Base-by-base conservation (phyloP, 1,284 basidiomycete genomes). In the Naganishia sp. region DNA sequence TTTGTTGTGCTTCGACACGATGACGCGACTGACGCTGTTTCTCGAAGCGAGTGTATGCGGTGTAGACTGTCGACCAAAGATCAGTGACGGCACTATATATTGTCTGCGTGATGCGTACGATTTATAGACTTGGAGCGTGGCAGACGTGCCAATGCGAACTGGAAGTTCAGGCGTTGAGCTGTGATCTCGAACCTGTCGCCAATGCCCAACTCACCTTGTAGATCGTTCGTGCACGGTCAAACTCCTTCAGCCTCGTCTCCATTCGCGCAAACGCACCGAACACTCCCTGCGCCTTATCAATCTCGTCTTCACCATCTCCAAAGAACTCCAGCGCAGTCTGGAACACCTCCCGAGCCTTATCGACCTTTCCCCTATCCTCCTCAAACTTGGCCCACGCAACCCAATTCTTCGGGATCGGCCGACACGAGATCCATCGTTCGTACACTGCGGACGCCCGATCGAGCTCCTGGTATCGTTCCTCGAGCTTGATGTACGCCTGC, bases 401-500 rank as follows among this genome's bases (percentile, higher is more conserved):
- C 92, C 94, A 99, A 68, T 94, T 91, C 68, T 93, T 86, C 1
- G 95, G 94, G 71, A 95, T 94, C 0, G 96, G 94, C 67, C 95
- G 84, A 62, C 94, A 88, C 4, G 88, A 92, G 69, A 99, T 88
- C 88, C 94, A 94, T 17, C 96, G 85, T 78, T 98, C 95, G 80
- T 96, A 98, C 53, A 99, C 89, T 25, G 87, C 84, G 71, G 92
- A 95, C 2, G 94, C 95, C 13, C 94, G 85, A 72, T 98, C 95
- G 45, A 88, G 80, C 80, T 99, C 96, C 70, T 88, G 83, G 78
- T 99, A 99, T 54, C 95, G 85, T 75, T 90, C 87, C 81, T 99
- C 96, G 77, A 99, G 83, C 82, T 97, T 95, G 84, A 99, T 92
- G 80, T 96, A 99, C 13, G 92, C 92, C 75, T 93, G 90, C 96